Base-by-base conservation (phyloP, 2,329 filamentous ascomycete genomes). In the Xylaria sp. region DNA sequence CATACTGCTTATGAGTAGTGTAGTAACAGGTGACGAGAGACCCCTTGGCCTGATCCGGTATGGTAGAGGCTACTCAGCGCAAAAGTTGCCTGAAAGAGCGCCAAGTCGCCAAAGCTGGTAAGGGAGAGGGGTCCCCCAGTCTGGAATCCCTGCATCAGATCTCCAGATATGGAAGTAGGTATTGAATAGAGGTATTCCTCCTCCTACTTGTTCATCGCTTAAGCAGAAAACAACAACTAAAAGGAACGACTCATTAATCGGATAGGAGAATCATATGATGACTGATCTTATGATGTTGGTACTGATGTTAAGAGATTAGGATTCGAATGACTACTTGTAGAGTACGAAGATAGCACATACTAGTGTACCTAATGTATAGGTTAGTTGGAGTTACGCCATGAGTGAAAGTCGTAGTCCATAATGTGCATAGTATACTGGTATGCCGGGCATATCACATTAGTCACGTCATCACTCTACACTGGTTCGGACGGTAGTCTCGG, bases 61-160 rank as follows among this genome's bases (percentile, higher is more conserved):
- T 23, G 13, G 23, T 27, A 51, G 9, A 25, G 18, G 12, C 23
- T 37, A 63, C 25, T 57, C 32, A 60, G 60, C 27, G 51, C n/a
- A 23, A 47, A 47, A 47, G 44, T 21, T 47, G 44, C 44, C n/a
- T n/a, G 44, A 47, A 47, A 47, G 44, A 47, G 44, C 44, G n/a
- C 44, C 18, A 47, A 21, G 44, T 47, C 27, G 47, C 48, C 25
- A 42, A 40, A 50, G 5, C 32, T 27, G 40, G 40, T 35, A 44
- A 64, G 64, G 54, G 64, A 60, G 23, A 59, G 44, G 25, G n/a
- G n/a, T n/a, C 8, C 48, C 25, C 60, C 37, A 18, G 60, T 27
- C n/a, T n/a, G 40, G 3, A 2, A 69, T 58, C 69, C 69, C 57
- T 71, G 66, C 47, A 47, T 40, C 60, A 48, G 66, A 69, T 69